Evolutionary conservation across 2,329 filamentous ascomycete species (phyloP), one percentile per base, ranked within the genome.

Genomic region (Penicillium occitanis): DNA sequence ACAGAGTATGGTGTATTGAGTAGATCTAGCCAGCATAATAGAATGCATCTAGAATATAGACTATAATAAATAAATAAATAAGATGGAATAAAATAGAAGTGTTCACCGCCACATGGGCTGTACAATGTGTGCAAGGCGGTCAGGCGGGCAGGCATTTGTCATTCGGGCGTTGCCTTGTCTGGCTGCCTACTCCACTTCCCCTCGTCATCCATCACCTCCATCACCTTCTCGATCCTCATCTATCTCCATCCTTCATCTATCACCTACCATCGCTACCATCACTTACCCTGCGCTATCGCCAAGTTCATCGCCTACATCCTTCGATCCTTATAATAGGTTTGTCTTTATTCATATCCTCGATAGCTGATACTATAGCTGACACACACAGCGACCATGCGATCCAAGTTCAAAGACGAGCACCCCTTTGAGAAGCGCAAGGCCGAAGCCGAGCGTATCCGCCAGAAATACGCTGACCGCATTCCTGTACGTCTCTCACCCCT

Each of bases 401-500:
- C 92, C 86, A 98, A 98, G 89, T 99, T 99, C 84, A 99, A 99
- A 93, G 95, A 99, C 90, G 95, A 98, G 88, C 95, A 98, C 82
- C 93, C 92, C 75, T 98, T 98, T 81, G 95, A 98, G 90, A 99
- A 99, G 92, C 93, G 95, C 85, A 97, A 98, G 92, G 95, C 95
- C 72, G 95, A 99, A 85, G 95, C 95, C 79, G 95, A 99, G 87
- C 93, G 95, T 81, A 97, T 97, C 81, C 93, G 95, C 73, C 93
- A 97, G 86, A 99, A 99, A 84, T 99, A 99, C 81, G 89, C 92
- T 73, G 95, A 99, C 81, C 92, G 95, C 75, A 99, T 99, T 83
- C 95, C 95, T 61, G 95, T 97, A 88, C 80, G 25, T 93, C 88
- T 11, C 59, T 33, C 50, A 46, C 64, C 65, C 25, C 5, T 58